Evolutionary conservation across 1,284 basidiomycete genomes (phyloP).

Genomic region (Ceratobasidium sp.): DNA sequence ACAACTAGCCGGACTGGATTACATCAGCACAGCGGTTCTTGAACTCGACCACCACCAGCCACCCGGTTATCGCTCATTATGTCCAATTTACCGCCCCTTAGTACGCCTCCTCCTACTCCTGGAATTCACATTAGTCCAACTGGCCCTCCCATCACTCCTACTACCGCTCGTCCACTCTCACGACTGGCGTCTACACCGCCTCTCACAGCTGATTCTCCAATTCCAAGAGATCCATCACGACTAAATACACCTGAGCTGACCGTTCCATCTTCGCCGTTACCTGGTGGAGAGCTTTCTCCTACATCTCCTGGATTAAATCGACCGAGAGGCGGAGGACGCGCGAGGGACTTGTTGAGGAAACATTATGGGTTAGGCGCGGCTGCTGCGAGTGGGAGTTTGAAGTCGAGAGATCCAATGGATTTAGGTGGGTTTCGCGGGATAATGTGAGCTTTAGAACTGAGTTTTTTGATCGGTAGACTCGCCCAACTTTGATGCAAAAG

Average conservation of each 20-base stretch:
- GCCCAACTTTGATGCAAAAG: conserved; percentile 78
- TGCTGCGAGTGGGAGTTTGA: conserved; percentile 67
- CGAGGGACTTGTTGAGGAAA: conserved; percentile 78
- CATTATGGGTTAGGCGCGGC: conserved; percentile 84
- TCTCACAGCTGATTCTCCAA: conserved; percentile 24
- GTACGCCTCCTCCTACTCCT: conserved; percentile 22
- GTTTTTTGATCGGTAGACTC: conserved; percentile 64
- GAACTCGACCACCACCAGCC: conserved; percentile 26
- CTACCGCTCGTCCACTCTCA: conserved; percentile 27
- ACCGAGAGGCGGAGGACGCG: conserved; percentile 55
- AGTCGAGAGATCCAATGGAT: conserved; percentile 78
- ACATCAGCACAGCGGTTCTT: background rate
- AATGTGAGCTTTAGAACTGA: background rate
- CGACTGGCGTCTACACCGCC: conserved; percentile 30
- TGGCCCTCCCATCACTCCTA: background rate
- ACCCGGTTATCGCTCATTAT: background rate
- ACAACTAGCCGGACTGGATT: background rate
- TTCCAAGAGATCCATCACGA: background rate
- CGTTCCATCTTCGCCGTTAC: conserved; percentile 7
- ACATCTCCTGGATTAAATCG: conserved; percentile 19
- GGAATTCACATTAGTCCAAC: background rate
- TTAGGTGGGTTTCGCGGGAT: conserved; percentile 60
- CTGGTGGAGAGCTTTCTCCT: conserved; percentile 17
- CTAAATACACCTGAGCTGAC: conserved; percentile 1
- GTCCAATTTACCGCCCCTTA: conserved; percentile 22